Percentiles rank a stretch among this genome's conserved stretches.
Evolutionary conservation across 2,329 filamentous ascomycete genomes (phyloP).

Genomic region (Colletotrichum limetticola): DNA sequence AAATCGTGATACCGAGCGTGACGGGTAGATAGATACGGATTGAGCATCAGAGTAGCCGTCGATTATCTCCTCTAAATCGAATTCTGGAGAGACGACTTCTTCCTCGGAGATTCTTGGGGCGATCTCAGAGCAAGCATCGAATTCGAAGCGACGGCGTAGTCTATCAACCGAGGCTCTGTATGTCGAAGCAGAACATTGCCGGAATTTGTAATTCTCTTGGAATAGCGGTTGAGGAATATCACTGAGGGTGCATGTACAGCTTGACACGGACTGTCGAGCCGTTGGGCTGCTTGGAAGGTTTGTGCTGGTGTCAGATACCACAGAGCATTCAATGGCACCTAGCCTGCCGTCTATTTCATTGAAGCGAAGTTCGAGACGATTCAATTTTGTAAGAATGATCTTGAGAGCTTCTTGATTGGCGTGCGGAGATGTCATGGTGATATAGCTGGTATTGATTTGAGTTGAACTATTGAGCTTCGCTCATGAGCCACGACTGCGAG

Average conservation of each 20-base stretch:
- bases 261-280: neutral
- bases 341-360: constrained; percentile 8
- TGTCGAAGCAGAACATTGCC: neutral
- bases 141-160: constrained; percentile 4
- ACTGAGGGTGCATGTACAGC: constrained; percentile 8
- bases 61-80: neutral
- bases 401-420: constrained; percentile 26
- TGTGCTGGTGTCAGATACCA: neutral
- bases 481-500: neutral
- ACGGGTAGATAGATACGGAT: neutral
- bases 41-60: neutral
- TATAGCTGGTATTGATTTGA: neutral
- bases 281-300: neutral
- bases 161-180: constrained; percentile 18
- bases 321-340: constrained; percentile 9
- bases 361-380: constrained; percentile 19
- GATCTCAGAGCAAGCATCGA: too few species aligned
- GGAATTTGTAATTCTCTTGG: neutral
- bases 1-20: neutral
- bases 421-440: constrained; percentile 3
- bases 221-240: neutral
- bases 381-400: constrained; percentile 21
- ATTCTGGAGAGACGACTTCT: too few species aligned
- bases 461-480: too few species aligned
- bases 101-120: neutral